phyloP scores from a whole-genome alignment of 2,329 filamentous ascomycete species.

The Shiraia bambusicola region DNA sequence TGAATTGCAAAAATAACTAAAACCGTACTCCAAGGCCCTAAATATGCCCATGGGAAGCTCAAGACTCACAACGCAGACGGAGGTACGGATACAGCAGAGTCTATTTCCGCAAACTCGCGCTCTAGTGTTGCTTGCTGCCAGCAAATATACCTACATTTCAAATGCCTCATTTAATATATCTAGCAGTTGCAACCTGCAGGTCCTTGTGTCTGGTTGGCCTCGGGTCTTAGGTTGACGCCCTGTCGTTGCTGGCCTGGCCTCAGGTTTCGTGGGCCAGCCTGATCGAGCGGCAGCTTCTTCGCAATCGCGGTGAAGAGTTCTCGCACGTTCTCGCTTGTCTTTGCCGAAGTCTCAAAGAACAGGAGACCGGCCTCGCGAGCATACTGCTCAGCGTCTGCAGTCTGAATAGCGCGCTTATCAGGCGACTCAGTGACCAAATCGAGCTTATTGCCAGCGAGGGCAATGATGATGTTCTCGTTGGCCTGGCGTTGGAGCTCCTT shows the following conservation, averaged over 20 bases:
- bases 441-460: slow-evolving; percentile 89
- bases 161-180: slow-evolving; percentile 1
- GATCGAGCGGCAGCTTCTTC: slow-evolving; percentile 94
- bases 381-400: slow-evolving; percentile 91
- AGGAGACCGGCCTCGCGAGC: slow-evolving; percentile 89
- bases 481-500: slow-evolving; percentile 98
- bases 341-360: slow-evolving; percentile 98
- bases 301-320: slow-evolving; percentile 97
- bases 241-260: slow-evolving; percentile 60
- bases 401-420: slow-evolving; percentile 89
- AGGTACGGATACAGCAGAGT: slow-evolving; percentile 10
- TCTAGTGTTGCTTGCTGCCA: background rate
- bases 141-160: slow-evolving; percentile 9
- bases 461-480: slow-evolving; percentile 99
- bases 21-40: slow-evolving; percentile 31
- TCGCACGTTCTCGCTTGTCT: slow-evolving; percentile 93
- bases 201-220: slow-evolving; percentile 60
- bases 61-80: slow-evolving; percentile 9
- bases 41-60: slow-evolving; percentile 20
- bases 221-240: slow-evolving; percentile 67
- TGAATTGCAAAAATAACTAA: slow-evolving; percentile 10
- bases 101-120: background rate
- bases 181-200: slow-evolving; percentile 65
- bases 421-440: slow-evolving; percentile 93
- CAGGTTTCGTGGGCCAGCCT: slow-evolving; percentile 87